Conservation (phyloP, 2,329 filamentous ascomycete species). For the Talaromyces sp. region DNA sequence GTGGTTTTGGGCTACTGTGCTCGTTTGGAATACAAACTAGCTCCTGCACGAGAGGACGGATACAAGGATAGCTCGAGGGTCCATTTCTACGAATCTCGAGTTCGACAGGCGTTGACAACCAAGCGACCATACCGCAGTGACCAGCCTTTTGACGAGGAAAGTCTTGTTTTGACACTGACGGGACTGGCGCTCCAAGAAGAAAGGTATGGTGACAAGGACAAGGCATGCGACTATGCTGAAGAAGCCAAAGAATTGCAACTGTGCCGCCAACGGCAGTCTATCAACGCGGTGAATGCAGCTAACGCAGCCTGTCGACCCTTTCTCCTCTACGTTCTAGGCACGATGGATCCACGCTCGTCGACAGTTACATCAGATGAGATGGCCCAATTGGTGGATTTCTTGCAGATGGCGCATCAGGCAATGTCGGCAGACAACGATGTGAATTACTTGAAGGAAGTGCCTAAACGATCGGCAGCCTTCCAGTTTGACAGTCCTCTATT, state of each 20-base stretch:
- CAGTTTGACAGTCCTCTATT: constrained; percentile 39
- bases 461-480: constrained; percentile 31
- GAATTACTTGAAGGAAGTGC: constrained; percentile 27
- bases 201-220: constrained; percentile 33
- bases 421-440: constrained; percentile 29
- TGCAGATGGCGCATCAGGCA: constrained; percentile 34
- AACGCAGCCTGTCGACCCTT: constrained; percentile 27
- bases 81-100: constrained; percentile 27
- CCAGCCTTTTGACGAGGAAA: constrained; percentile 28
- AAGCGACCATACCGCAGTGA: constrained; percentile 20
- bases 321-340: constrained; percentile 35
- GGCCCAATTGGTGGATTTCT: constrained; percentile 33
- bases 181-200: constrained; percentile 39
- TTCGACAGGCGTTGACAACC: constrained; percentile 26
- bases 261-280: constrained; percentile 27
- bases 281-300: constrained; percentile 11
- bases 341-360: constrained; percentile 25
- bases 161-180: constrained; percentile 31
- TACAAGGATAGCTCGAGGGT: constrained; percentile 25
- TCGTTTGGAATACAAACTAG: constrained; percentile 34
- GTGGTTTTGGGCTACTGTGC: constrained; percentile 37
- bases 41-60: constrained; percentile 12
- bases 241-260: constrained; percentile 32
- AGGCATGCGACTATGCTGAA: constrained; percentile 24
- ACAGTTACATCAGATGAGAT: constrained; percentile 22